Percentiles rank a stretch among this genome's conserved stretches.
phyloP scores from a whole-genome alignment of 192 early-diverging fungal genomes.

The Umbelopsis sp. region DNA sequence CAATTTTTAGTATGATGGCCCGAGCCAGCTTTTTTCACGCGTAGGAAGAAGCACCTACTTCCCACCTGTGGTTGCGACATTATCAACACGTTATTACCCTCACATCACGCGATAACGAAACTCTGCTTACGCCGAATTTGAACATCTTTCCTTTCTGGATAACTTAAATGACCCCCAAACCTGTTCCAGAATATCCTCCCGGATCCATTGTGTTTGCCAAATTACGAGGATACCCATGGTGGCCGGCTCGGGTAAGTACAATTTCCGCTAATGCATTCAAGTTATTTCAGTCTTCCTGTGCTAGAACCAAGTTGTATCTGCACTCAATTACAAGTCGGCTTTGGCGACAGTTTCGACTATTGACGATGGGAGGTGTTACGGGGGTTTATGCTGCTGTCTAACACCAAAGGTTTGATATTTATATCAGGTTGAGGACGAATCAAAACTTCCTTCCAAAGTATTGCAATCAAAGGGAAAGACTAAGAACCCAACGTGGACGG shows the following conservation, averaged over 20 bases:
- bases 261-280: too few species aligned
- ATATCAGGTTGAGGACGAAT: constrained; percentile 44
- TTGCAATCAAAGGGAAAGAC: constrained; percentile 42
- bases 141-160: background rate
- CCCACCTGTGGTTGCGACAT: background rate
- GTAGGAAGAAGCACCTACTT: background rate
- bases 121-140: background rate
- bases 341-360: too few species aligned
- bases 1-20: too few species aligned
- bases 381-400: background rate
- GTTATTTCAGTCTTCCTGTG: background rate
- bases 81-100: background rate
- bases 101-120: background rate
- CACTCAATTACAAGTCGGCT: too few species aligned
- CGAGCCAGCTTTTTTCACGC: too few species aligned
- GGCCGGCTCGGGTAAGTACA: constrained; percentile 59
- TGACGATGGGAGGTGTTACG: too few species aligned
- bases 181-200: constrained; percentile 40
- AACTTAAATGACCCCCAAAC: background rate
- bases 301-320: too few species aligned
- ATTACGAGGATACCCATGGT: constrained; percentile 62
- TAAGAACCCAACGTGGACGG: constrained; percentile 38
- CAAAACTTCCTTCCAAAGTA: constrained; percentile 36
- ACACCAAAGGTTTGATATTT: background rate
- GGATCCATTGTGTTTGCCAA: constrained; percentile 61